Evolutionary conservation across 345 rosid genomes (phyloP), one percentile per base, ranked within the genome.

Genomic region (Anastatica hierochuntica): DNA sequence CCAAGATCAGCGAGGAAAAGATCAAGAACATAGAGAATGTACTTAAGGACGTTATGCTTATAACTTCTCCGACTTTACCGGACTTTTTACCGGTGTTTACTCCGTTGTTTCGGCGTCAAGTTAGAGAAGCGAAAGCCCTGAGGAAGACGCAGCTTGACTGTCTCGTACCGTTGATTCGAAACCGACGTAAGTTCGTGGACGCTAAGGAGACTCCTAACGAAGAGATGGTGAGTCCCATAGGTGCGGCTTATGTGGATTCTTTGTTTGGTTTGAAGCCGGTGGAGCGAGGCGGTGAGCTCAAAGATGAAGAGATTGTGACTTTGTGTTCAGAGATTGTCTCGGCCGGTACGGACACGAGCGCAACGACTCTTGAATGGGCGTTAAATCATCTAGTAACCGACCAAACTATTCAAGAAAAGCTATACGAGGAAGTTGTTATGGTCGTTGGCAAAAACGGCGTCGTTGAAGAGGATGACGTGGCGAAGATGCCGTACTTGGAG

Each of bases 211-310:
- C 63, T 30, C 67, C 74, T 35, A 61, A 61, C 10, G 45, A 67
- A 10, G 83, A 78, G 46, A 87, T 92, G 98, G 85, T 77, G 57
- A 92, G 98, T 69, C 90, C 82, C 0, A 67, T 81, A 0, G 98
- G 98, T n/a, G 96, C 98, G 0, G 98, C 98, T 4, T 92, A 88
- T 12, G 74, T 88, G 8, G 98, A 92, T 56, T 88, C 96, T 5
- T 69, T 92, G 63, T 79, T 83, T 23, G 42, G 60, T 50, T 72
- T 92, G 2, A 56, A 81, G 11, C 72, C 69, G 0, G 14, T 52
- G 2, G 70, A 74, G 12, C 74, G 79, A 2, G 65, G 90, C 13
- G 81, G 78, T 1, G 66, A 52, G 8, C 62, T 88, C 1, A 56
- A 83, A 0, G 95, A 88, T 0, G 84, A 81, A 49, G 98, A 92